Evolutionary conservation across 345 rosid genomes (phyloP), one percentile per base, ranked within the genome.

Genomic region (Aquilaria yunnanensis): DNA sequence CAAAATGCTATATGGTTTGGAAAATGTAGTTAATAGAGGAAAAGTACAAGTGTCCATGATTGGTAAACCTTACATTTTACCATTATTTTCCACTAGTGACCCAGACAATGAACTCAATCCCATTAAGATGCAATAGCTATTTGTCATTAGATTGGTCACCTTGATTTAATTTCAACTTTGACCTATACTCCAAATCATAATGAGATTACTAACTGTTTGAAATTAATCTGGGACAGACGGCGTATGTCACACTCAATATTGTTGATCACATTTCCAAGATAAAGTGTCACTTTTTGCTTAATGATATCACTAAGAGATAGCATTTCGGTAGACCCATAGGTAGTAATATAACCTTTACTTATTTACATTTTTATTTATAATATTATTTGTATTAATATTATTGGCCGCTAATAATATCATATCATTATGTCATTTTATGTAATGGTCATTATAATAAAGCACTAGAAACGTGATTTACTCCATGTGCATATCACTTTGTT

Each of bases 41-140:
- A 56, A 57, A 10, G 16, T 1, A 0, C 32, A 57, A 9, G 57
- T 48, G 5, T 46, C 7, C 2, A 13, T 14, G 8, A 2, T 56
- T 2, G 62, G 56, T 2, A 16, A 16, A 16, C 48, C 4, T 46
- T 32, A 47, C 11, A 57, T 57, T 2, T 32, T 65, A 10, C 49
- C 62, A 8, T 56, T 61, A 0, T 57, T 61, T 29, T 56, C 29
- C 37, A 57, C 69, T 2, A 33, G 69, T n/a, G 54, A 53, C 2
- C 69, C 69, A 32, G 14, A 61, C 46, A 31, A 65, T 11, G 32
- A 54, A 12, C 30, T 0, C 12, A 65, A 14, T 48, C 37, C n/a
- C 55, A 65, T n/a, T 56, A 57, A 10, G 69, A 65, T 16, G 62
- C 69, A 12, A 65, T 65, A 54, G 48, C 56, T 0, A 46, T 65